A percentile compares a stretch with the other conserved stretches of the same genome.
Evolutionary conservation across 176 grass and related monocot species (phyloP).

Genomic region (Oryza australiensis): DNA sequence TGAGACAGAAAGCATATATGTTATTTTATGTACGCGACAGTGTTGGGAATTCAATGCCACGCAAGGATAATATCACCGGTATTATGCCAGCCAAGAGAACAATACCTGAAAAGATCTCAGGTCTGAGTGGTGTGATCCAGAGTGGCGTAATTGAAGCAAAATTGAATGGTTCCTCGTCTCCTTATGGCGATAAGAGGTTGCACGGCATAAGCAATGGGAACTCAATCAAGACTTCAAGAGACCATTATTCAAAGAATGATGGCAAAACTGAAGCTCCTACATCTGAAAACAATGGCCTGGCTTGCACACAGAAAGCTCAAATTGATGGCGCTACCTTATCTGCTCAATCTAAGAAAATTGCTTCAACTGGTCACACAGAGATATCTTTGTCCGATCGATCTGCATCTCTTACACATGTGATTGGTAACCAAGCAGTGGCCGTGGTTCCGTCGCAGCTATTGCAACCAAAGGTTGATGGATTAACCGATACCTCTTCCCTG

Average conservation of each 20-base stretch:
- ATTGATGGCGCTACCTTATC: conserved; percentile 15
- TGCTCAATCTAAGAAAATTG: conserved; percentile 25
- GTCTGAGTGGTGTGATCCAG: conserved; percentile 34
- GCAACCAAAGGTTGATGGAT: conserved; percentile 11
- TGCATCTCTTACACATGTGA: not conserved
- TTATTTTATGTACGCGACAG: conserved; percentile 96
- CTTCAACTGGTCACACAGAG: not conserved
- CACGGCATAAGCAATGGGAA: conserved; percentile 22
- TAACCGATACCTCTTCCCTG: not conserved
- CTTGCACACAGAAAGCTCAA: conserved; percentile 21
- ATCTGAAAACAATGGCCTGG: not conserved
- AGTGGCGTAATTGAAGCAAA: conserved; percentile 26
- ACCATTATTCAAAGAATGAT: conserved; percentile 24
- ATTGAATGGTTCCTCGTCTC: conserved; percentile 23
- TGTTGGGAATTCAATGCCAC: conserved; percentile 32
- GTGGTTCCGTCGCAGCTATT: not conserved
- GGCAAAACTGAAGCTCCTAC: conserved; percentile 32
- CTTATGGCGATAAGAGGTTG: conserved; percentile 30
- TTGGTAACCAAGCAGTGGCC: conserved; percentile 22
- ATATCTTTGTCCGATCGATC: conserved; percentile 7
- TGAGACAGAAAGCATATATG: conserved; percentile 93
- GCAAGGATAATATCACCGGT: conserved; percentile 42
- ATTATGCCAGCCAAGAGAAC: conserved; percentile 49
- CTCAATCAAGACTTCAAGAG: conserved; percentile 13
- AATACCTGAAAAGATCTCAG: conserved; percentile 33